Evolutionary conservation across 305 asterid genomes (phyloP), one percentile per base, ranked within the genome.

Genomic region (Rubia balearica): DNA sequence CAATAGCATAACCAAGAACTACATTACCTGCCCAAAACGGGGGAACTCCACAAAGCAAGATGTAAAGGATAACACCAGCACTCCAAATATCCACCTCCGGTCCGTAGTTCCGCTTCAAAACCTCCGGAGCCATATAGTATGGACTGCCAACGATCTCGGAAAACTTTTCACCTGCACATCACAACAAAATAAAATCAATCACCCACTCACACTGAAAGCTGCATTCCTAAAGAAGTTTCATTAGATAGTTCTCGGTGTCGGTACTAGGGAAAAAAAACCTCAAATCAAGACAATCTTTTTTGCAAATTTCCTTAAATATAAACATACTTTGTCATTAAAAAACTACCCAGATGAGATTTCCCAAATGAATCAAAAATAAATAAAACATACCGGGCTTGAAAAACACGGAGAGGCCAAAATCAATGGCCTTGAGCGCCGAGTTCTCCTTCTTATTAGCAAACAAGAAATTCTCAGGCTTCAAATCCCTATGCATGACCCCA

Each of bases 91-190:
- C 97, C 40, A 91, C 93, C 75, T 91, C 96, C 8, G 88, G 95
- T 64, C 97, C 96, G 73, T 91, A 91, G 75, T 88, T 87, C 73
- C 97, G 75, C 89, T 88, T 91, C 85, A 89, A 72, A 68, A 91
- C 96, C 81, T 91, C 96, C 7, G 96, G 97, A 19, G 97, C 96
- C 96, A 92, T 90, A 67, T 93, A 93, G 78, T 92, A 92, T 19
- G 98, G 98, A 79, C 98, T 92, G 56, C 98, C 98, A 78, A 92
- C 98, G 66, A 92, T 92, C 89, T 92, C 98, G 75, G 97, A 81
- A 80, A 93, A 93, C 70, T 71, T 86, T 75, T 93, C 96, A 51
- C 97, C 98, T 93, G 75, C 11, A 30, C 30, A 51, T 14, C 19
- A 19, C 10, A 10, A 2, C 16, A 65, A 13, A 65, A n/a, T 45